Base-by-base conservation (phyloP, 2,329 filamentous ascomycete genomes). In the Epichloe uncinata region DNA sequence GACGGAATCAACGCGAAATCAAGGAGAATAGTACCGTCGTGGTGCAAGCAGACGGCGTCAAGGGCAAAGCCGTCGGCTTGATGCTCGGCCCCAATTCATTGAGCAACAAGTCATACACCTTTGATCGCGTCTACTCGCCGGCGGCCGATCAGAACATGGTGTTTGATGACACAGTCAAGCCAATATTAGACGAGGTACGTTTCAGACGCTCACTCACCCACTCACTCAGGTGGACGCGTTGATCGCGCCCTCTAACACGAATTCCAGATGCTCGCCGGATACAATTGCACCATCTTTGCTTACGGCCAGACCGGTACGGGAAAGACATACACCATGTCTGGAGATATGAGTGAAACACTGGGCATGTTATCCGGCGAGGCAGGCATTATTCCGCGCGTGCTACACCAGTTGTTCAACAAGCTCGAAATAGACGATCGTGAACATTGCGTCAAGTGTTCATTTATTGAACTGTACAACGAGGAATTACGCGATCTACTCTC, bases 261-360 rank as follows among this genome's bases (percentile, higher is more conserved):
- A 8, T 36, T 26, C 5, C 15, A 95, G 88, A 95, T 97, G 75
- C 77, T 98, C 41, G 78, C 82, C 22, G 93, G 93, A 48, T 97
- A 87, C 70, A 98, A 98, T 66, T 98, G 93, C 69, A 98, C 93
- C 5, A 95, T 98, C 53, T 98, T 98, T 60, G 93, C 93, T 35
- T 98, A 98, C 65, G 93, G 93, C 26, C 93, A 98, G 66, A 98
- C 93, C 0, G 93, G 93, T 42, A 98, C 93, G 0, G 93, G 93
- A 59, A 98, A 98, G 67, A 98, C 93, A 13, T 98, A 98, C 67
- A 98, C 93, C 22, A 98, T 98, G 93, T 95, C 91, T 0, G 93
- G 93, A 50, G 91, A 98, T 66, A 96, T 98, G 81, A 87, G 78
- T 13, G 87, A 96, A 58, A 87, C 81, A 0, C 69, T 89, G 37